These are phyloP conservation scores for Penicillium palitans DNA, from an alignment of 2,329 filamentous ascomycete species.

Conservation along the genomic window DNA sequence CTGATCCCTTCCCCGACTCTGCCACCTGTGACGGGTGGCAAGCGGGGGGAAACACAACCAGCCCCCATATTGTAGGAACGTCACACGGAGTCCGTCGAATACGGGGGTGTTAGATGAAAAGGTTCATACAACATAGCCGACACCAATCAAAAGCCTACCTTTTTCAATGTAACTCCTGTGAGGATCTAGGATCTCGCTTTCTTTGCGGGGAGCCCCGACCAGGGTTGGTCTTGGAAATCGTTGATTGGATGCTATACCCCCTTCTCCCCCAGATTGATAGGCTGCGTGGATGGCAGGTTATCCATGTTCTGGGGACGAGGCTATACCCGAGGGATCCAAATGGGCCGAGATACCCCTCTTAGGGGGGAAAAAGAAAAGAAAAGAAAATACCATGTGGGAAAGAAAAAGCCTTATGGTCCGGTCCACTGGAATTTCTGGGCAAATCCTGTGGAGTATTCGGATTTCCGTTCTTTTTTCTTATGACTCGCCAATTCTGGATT, in stretches of 20 bases:
- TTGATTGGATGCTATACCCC: background rate
- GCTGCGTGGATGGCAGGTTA: conserved; percentile 3
- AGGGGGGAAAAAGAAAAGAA: no score
- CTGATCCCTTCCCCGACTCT: background rate
- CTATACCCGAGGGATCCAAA: conserved; percentile 11
- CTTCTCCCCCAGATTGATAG: conserved; percentile 7
- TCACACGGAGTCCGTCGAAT: conserved; percentile 13
- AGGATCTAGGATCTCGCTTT: conserved; percentile 12
- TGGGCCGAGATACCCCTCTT: no score
- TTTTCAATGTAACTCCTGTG: conserved; percentile 7
- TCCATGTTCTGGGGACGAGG: conserved; percentile 5
- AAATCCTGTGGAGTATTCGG: background rate
- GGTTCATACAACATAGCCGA: background rate
- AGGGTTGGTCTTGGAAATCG: background rate
- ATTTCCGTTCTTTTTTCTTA: background rate
- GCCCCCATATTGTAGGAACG: conserved; percentile 1
- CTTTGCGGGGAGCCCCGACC: conserved; percentile 12
- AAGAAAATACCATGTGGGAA: background rate
- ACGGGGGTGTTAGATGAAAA: conserved; percentile 7
- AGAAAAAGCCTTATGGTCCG: conserved; percentile 6
- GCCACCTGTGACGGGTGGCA: conserved; percentile 4
- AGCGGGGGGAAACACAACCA: background rate
- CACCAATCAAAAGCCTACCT: conserved; percentile 1
- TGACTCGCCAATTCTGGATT: background rate
- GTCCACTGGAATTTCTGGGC: background rate